Percentiles rank a stretch among this genome's conserved stretches.
These are phyloP conservation scores for Fusarium sp. DNA, from an alignment of 2,329 filamentous ascomycete genomes.

Conservation along the genomic window DNA sequence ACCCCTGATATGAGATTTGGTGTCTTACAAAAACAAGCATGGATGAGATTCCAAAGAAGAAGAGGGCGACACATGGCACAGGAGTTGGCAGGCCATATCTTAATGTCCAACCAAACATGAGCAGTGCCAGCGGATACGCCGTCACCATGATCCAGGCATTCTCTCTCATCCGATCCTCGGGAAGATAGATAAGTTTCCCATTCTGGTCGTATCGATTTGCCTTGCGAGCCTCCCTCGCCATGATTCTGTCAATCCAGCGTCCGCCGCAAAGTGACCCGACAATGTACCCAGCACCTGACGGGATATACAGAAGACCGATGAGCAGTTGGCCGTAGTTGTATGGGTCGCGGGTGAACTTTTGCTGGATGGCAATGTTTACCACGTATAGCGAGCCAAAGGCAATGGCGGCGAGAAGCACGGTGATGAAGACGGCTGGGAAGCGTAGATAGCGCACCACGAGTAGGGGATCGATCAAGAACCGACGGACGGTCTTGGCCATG, in stretches of 20 bases:
- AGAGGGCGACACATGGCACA: slow-evolving; percentile 72
- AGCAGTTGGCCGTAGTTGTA: slow-evolving; percentile 77
- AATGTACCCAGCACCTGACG: slow-evolving; percentile 79
- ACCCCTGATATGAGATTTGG: not conserved
- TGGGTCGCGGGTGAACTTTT: slow-evolving; percentile 73
- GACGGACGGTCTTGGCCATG: slow-evolving; percentile 65
- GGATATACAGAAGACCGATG: slow-evolving; percentile 82
- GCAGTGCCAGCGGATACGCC: slow-evolving; percentile 75
- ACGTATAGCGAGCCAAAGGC: slow-evolving; percentile 82
- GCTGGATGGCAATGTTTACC: slow-evolving; percentile 81
- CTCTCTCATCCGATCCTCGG: slow-evolving; percentile 85
- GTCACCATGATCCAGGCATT: slow-evolving; percentile 82
- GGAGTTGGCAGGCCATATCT: slow-evolving; percentile 74
- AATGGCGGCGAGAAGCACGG: slow-evolving; percentile 79
- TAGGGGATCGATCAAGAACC: slow-evolving; percentile 78
- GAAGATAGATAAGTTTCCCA: slow-evolving; percentile 75
- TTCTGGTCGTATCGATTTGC: slow-evolving; percentile 75
- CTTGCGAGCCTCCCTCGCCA: slow-evolving; percentile 79
- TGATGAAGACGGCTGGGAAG: slow-evolving; percentile 78
- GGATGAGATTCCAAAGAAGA: slow-evolving; percentile 79
- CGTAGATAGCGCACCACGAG: slow-evolving; percentile 77
- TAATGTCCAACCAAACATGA: slow-evolving; percentile 83
- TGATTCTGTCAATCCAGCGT: slow-evolving; percentile 83
- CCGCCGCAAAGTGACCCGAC: slow-evolving; percentile 76
- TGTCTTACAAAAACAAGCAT: slow-evolving; percentile 80